A percentile compares a stretch with the other conserved stretches of the same genome.
Conservation (phyloP, 176 grass and related monocot genomes). For the Thinopyrum elongatum region DNA sequence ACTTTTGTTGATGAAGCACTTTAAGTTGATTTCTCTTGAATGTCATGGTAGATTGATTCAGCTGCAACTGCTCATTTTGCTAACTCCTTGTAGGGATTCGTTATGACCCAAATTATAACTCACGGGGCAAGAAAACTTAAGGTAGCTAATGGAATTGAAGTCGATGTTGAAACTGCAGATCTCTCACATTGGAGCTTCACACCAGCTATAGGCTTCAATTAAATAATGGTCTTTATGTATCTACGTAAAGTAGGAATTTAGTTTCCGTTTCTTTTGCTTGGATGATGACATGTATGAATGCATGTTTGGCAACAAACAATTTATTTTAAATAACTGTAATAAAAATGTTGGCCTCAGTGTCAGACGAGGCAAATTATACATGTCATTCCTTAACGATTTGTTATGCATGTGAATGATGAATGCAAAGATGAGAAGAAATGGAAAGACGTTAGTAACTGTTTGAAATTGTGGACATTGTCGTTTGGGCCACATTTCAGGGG, state of each 20-base stretch:
- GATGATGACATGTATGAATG: neutral
- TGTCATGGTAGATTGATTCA: neutral
- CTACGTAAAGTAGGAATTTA: no score
- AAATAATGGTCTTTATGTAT: no score
- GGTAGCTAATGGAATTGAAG: neutral
- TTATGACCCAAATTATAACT: neutral
- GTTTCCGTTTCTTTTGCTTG: neutral
- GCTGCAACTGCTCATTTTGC: neutral
- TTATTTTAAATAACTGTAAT: no score
- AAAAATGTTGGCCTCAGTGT: neutral
- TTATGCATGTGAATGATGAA: no score
- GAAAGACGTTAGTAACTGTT: no score
- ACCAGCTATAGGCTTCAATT: neutral
- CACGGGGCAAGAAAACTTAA: neutral
- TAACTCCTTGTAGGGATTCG: neutral
- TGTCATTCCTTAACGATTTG: no score
- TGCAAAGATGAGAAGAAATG: no score
- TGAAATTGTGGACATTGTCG: no score
- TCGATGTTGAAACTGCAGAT: neutral
- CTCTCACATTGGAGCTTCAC: neutral
- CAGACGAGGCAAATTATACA: neutral
- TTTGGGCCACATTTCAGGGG: no score
- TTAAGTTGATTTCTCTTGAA: neutral
- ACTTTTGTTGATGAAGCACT: neutral
- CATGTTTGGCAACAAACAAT: neutral